These are phyloP conservation scores for Saitozyma sp. DNA, from an alignment of 768 basidiomycete genomes.

Conservation along the genomic window DNA sequence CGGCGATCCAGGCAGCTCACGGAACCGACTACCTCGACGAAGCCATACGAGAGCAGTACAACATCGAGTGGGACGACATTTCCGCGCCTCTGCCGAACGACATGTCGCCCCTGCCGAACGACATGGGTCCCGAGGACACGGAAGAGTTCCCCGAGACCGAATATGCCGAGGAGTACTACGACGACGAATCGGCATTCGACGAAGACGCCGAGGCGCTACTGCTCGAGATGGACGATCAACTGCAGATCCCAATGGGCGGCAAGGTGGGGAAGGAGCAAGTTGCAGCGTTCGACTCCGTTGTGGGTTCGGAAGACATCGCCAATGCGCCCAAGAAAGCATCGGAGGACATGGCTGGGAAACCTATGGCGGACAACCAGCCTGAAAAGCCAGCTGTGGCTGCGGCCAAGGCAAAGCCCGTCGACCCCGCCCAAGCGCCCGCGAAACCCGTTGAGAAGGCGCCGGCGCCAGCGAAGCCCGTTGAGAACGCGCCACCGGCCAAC, in stretches of 20 bases:
- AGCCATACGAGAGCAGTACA: neutral
- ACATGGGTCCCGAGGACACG: neutral
- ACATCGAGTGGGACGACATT: too few species aligned
- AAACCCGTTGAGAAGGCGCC: too few species aligned
- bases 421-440: too few species aligned
- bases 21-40: constrained; percentile 2
- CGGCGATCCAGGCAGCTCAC: constrained; percentile 15
- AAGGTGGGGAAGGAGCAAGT: too few species aligned
- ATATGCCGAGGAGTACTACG: neutral
- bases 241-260: too few species aligned
- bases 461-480: neutral
- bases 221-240: neutral
- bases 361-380: neutral
- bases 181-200: neutral
- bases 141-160: neutral
- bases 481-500: neutral
- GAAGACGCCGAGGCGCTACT: neutral
- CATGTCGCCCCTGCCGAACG: neutral
- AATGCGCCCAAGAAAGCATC: too few species aligned
- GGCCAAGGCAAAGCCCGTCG: neutral
- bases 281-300: too few species aligned
- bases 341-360: too few species aligned
- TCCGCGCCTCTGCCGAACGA: neutral
- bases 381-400: neutral
- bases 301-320: too few species aligned